Percentiles rank a stretch among this genome's conserved stretches.
These are phyloP conservation scores for Narthecium ossifragum DNA, from an alignment of 106 monocot species.

Conservation along the genomic window DNA sequence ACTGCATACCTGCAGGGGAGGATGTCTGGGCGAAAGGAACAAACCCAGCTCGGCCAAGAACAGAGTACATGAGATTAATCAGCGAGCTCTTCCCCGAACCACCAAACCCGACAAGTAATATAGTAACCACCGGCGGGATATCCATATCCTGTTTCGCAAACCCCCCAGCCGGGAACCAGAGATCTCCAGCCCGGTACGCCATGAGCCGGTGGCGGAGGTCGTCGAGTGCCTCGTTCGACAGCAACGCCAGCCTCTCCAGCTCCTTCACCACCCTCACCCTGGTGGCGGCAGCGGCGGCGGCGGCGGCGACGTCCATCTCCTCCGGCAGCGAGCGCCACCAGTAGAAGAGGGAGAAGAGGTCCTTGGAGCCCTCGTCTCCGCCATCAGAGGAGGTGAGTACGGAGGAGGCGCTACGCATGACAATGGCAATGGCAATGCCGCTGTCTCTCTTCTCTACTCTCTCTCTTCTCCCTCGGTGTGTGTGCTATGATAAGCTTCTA, in stretches of 20 bases:
- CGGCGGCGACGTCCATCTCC: not conserved
- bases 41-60: slow-evolving; percentile 51
- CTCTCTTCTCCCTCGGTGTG: too few species aligned
- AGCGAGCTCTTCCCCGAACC: slow-evolving; percentile 54
- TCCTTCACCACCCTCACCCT: slow-evolving; percentile 32
- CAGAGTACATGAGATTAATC: slow-evolving; percentile 57
- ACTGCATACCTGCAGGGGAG: slow-evolving; percentile 18
- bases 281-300: not conserved
- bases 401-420: too few species aligned
- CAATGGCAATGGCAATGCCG: too few species aligned
- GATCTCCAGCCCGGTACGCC: slow-evolving; percentile 42
- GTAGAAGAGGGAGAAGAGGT: slow-evolving; percentile 10
- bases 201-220: slow-evolving; percentile 46
- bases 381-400: not conserved
- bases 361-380: slow-evolving; percentile 1
- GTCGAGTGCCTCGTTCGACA: slow-evolving; percentile 44
- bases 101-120: slow-evolving; percentile 37
- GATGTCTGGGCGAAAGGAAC: slow-evolving; percentile 48
- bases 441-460: too few species aligned
- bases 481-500: too few species aligned
- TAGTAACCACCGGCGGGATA: slow-evolving; percentile 36
- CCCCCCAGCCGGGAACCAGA: slow-evolving; percentile 64
- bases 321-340: slow-evolving; percentile 52
- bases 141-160: slow-evolving; percentile 37
- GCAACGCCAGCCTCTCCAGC: slow-evolving; percentile 44